Percentiles rank a stretch among this genome's conserved stretches.
phyloP scores from a whole-genome alignment of 306 rosid species.

The Crataegus laevigata region DNA sequence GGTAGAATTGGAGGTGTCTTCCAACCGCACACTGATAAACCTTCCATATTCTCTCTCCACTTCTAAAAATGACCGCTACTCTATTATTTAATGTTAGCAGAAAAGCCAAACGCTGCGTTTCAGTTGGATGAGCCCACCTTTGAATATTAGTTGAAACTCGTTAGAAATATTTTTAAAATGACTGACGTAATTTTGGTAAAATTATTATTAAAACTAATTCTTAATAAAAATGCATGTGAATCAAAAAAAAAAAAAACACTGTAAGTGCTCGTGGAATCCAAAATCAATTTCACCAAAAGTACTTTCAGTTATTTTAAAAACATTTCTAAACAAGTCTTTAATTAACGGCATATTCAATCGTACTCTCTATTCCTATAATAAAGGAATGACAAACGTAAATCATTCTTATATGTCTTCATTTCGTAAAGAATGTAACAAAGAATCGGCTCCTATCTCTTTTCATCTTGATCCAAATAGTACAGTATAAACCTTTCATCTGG shows the following conservation, averaged over 20 bases:
- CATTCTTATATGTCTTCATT: not conserved
- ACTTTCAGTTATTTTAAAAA: too few species aligned
- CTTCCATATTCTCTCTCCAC: slow-evolving; percentile 24
- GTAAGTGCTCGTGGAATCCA: too few species aligned
- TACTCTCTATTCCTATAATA: not conserved
- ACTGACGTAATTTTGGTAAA: too few species aligned
- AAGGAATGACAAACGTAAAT: not conserved
- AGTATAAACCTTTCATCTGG: slow-evolving; percentile 62
- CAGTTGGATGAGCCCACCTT: not conserved
- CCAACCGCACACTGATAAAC: slow-evolving; percentile 18
- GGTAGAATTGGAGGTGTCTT: not conserved
- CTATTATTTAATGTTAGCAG: not conserved
- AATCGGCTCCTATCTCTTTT: slow-evolving; percentile 5
- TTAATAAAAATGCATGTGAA: too few species aligned
- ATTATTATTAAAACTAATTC: too few species aligned
- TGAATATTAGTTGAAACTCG: too few species aligned
- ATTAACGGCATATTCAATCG: too few species aligned
- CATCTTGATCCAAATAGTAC: slow-evolving; percentile 41
- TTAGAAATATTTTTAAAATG: too few species aligned
- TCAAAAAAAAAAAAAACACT: too few species aligned
- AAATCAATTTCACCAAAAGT: too few species aligned
- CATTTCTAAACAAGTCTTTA: too few species aligned
- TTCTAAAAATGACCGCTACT: not conserved
- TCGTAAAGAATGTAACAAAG: not conserved
- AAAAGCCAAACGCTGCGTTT: not conserved